A percentile compares a stretch with the other conserved stretches of the same genome.
These are phyloP conservation scores for Aristolochia californica DNA, from an alignment of 164 flowering plant genomes.

Conservation along the genomic window DNA sequence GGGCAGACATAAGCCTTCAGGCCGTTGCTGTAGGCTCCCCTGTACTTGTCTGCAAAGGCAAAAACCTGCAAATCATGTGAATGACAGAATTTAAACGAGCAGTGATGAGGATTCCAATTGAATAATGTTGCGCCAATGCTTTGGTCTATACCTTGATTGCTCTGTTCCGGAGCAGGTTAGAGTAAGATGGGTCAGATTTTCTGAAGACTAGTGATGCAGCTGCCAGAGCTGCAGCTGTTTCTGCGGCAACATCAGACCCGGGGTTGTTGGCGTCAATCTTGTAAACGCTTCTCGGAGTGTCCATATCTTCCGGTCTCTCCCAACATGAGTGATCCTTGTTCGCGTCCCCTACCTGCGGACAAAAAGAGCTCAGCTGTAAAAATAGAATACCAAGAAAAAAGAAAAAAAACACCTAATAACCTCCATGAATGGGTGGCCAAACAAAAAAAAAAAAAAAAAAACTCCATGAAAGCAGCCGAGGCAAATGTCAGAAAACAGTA, in stretches of 20 bases:
- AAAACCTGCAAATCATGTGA: constrained; percentile 37
- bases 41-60: constrained; percentile 72
- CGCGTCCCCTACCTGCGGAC: constrained; percentile 83
- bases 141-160: constrained; percentile 47
- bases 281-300: constrained; percentile 63
- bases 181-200: constrained; percentile 61
- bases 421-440: no score
- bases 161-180: constrained; percentile 48
- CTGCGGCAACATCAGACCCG: constrained; percentile 87
- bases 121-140: not conserved
- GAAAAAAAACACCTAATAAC: no score
- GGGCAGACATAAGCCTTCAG: constrained; percentile 60
- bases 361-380: no score
- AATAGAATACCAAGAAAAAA: no score
- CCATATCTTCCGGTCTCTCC: constrained; percentile 99
- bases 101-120: not conserved
- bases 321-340: constrained; percentile 80
- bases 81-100: not conserved
- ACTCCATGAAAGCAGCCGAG: no score
- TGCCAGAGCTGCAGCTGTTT: constrained; percentile 94
- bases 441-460: no score
- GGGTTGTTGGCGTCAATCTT: constrained; percentile 56
- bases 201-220: constrained; percentile 85
- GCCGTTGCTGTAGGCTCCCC: constrained; percentile 77
- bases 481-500: not conserved